Evolutionary conservation across 2,329 filamentous ascomycete genomes (phyloP).

Genomic region (Trichocomaceae sp.): DNA sequence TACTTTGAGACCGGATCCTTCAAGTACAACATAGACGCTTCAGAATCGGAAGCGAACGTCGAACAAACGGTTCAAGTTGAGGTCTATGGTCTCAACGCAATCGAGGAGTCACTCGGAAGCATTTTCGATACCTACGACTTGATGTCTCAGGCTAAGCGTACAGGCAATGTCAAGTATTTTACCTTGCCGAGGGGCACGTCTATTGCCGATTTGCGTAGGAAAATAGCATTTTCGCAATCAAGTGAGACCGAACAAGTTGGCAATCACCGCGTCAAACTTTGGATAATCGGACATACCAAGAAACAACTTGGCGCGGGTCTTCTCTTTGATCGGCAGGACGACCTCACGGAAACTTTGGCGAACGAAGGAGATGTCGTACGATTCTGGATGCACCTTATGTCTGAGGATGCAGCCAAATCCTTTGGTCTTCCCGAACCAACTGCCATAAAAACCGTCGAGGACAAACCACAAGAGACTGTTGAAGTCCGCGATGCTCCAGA

Average conservation of each 20-base stretch:
- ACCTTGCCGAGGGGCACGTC: slow-evolving; percentile 28
- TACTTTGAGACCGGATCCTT: slow-evolving; percentile 33
- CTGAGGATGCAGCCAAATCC: slow-evolving; percentile 28
- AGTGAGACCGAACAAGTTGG: slow-evolving; percentile 19
- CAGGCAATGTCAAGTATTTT: slow-evolving; percentile 31
- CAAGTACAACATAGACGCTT: slow-evolving; percentile 5
- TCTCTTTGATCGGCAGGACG: slow-evolving; percentile 28
- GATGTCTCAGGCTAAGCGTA: slow-evolving; percentile 32
- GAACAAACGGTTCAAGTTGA: slow-evolving; percentile 30
- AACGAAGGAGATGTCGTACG: slow-evolving; percentile 24
- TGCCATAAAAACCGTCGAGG: slow-evolving; percentile 16
- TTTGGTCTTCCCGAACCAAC: slow-evolving; percentile 33
- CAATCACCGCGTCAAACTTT: slow-evolving; percentile 34
- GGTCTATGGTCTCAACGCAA: slow-evolving; percentile 32
- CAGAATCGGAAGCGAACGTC: slow-evolving; percentile 12
- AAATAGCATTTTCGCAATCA: slow-evolving; percentile 29
- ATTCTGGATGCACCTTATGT: slow-evolving; percentile 36
- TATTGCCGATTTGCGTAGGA: slow-evolving; percentile 32
- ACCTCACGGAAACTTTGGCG: slow-evolving; percentile 26
- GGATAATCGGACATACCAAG: slow-evolving; percentile 33
- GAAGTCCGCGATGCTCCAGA: slow-evolving; percentile 23
- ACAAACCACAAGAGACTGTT: slow-evolving; percentile 27
- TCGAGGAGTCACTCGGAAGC: slow-evolving; percentile 27
- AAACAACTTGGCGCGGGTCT: slow-evolving; percentile 29
- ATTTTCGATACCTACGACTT: slow-evolving; percentile 41